Percentiles rank a stretch among this genome's conserved stretches.
Conservation (phyloP, 176 grass and related monocot genomes). For the Cenchrus americanus region DNA sequence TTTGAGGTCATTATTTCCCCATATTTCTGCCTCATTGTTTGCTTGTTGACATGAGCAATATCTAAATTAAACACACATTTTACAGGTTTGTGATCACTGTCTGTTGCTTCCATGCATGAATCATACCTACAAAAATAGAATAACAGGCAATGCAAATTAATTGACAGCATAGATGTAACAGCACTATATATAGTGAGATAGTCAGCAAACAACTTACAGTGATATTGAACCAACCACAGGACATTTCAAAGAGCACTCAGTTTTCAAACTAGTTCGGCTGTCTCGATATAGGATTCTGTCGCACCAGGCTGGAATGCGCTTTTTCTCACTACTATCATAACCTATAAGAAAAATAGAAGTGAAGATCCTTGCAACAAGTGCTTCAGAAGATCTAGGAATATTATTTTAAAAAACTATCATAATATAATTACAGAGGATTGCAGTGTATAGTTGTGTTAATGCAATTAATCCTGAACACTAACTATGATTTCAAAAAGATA, state of each 20-base stretch:
- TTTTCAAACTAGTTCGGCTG: slow-evolving; percentile 54
- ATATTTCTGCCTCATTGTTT: slow-evolving; percentile 66
- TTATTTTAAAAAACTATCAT: background rate
- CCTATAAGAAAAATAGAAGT: slow-evolving; percentile 50
- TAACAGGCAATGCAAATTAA: slow-evolving; percentile 18
- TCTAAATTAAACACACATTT: slow-evolving; percentile 86
- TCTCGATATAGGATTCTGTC: slow-evolving; percentile 92
- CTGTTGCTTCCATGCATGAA: slow-evolving; percentile 88
- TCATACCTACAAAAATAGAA: slow-evolving; percentile 69
- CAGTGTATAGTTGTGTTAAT: background rate
- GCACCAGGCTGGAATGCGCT: slow-evolving; percentile 95
- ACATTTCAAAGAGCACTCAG: slow-evolving; percentile 64
- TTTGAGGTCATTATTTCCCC: slow-evolving; percentile 75
- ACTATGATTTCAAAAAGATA: slow-evolving; percentile 28
- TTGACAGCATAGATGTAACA: background rate
- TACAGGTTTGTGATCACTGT: slow-evolving; percentile 95
- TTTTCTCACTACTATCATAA: slow-evolving; percentile 94
- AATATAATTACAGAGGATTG: background rate
- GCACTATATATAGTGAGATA: slow-evolving; percentile 10
- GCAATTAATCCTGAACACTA: background rate
- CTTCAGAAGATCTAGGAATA: slow-evolving; percentile 17
- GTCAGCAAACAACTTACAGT: slow-evolving; percentile 68
- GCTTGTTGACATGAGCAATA: slow-evolving; percentile 75
- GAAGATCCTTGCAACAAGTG: slow-evolving; percentile 2
- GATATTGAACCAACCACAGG: slow-evolving; percentile 85